A percentile compares a stretch with the other conserved stretches of the same genome.
Evolutionary conservation across 2,329 filamentous ascomycete genomes (phyloP).

Genomic region (Tricladium varicosporioides): DNA sequence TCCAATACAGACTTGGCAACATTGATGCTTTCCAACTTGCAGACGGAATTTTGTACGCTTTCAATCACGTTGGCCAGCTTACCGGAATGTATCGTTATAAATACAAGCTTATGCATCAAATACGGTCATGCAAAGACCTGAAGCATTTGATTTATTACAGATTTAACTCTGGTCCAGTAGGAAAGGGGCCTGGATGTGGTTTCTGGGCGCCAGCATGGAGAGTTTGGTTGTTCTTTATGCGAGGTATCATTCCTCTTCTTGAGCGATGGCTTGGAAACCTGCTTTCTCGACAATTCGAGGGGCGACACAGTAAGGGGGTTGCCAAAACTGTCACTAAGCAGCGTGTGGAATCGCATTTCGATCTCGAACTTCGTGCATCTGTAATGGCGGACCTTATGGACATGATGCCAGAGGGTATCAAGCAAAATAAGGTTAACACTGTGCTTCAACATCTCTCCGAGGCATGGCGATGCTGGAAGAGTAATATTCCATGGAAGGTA

Average conservation of each 20-base stretch:
- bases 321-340: conserved; percentile 99
- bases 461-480: conserved; percentile 99
- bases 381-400: conserved; percentile 99
- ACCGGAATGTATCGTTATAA: conserved; percentile 99
- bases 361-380: conserved; percentile 92
- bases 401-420: conserved; percentile 99
- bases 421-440: conserved; percentile 98
- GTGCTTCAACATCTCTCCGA: conserved; percentile 96
- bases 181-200: conserved; percentile 95
- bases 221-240: conserved; percentile 99
- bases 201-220: conserved; percentile 99
- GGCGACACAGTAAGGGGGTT: conserved; percentile 96
- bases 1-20: conserved; percentile 95
- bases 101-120: conserved; percentile 99
- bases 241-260: conserved; percentile 92
- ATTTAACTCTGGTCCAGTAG: conserved; percentile 95
- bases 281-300: conserved; percentile 95
- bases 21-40: conserved; percentile 98
- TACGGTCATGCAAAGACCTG: conserved; percentile 96
- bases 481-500: conserved; percentile 99
- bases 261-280: conserved; percentile 98
- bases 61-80: conserved; percentile 97
- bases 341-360: conserved; percentile 97
- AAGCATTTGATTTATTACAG: conserved; percentile 99
- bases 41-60: conserved; percentile 97